Base-by-base conservation (phyloP, 306 rosid species). In the Cicer judaicum region DNA sequence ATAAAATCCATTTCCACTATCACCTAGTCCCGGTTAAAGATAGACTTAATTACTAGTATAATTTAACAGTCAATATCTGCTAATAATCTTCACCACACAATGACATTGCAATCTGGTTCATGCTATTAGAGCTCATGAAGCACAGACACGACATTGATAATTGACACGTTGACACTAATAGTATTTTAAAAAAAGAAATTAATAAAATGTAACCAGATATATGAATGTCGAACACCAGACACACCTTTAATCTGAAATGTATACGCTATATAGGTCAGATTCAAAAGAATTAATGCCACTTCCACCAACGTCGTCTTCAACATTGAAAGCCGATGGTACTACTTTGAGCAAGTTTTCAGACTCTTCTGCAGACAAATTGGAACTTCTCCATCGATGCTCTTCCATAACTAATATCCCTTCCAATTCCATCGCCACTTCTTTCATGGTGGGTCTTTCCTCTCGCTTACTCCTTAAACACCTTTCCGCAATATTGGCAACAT, bases 381-480 rank as follows among this genome's bases (percentile, higher is more conserved):
- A 14, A n/a, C 42, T 63, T 76, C 12, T 60, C 83, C 81, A 78
- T 7, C 36, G 12, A 12, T 70, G 78, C 2, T 41, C 55, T 59
- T 13, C 83, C 72, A 60, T 21, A 18, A 65, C 38, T 49, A 78
- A 68, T 7, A 89, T 24, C n/a, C 87, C 81, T n/a, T 89, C 89
- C 13, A 89, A 62, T 59, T 87, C 87, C 76, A 21, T 81, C 9
- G 83, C 88, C 11, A 85, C 84, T 68, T 87, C 85, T 79, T 79
- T 89, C 89, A 89, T 87, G 6, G 48, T 67, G 0, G 88, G 93
- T 1, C 91, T 82, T 34, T 87, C 87, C 56, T 85, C 88, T 41
- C 89, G 87, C 9, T 13, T 87, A 1, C 81, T 4, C 36, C 61
- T 79, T 11, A 89, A 21, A n/a, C 91, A 89, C 12, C 7, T 39